Evolutionary conservation across 768 basidiomycete genomes (phyloP).

Genomic region (Tephrocybe sp.): DNA sequence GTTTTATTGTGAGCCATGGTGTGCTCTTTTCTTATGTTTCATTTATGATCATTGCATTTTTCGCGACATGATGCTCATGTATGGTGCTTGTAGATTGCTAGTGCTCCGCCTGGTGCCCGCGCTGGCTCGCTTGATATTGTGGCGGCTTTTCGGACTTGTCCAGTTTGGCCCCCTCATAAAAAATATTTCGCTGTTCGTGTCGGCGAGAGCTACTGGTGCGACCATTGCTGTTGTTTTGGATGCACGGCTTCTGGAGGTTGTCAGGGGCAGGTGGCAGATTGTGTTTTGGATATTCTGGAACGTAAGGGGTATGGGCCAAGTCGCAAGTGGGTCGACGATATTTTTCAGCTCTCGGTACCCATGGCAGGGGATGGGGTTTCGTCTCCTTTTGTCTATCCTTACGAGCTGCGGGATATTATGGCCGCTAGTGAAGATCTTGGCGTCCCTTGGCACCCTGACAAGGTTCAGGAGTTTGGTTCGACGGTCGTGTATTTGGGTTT

Average conservation of each 20-base stretch:
- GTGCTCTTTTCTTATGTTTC: too few species aligned
- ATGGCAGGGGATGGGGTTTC: not conserved
- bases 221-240: constrained; percentile 23
- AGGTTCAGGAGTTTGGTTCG: not conserved
- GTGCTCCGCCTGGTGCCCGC: constrained; percentile 18
- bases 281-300: constrained; percentile 21
- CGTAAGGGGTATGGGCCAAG: constrained; percentile 12
- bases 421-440: too few species aligned
- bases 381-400: too few species aligned
- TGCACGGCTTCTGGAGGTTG: constrained; percentile 20
- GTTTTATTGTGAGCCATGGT: too few species aligned
- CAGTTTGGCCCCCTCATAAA: too few species aligned
- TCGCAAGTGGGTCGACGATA: constrained; percentile 32
- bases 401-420: too few species aligned
- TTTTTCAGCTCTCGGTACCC: constrained; percentile 19
- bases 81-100: not conserved
- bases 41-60: too few species aligned
- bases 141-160: too few species aligned
- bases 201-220: constrained; percentile 16
- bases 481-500: constrained; percentile 27
- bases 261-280: too few species aligned
- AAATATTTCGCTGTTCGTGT: too few species aligned
- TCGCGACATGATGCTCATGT: too few species aligned
- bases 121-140: constrained; percentile 25
- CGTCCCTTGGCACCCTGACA: too few species aligned